Evolutionary conservation across 257 asterid species (phyloP), one percentile per base, ranked within the genome.

Genomic region (Phtheirospermum japonicum): DNA sequence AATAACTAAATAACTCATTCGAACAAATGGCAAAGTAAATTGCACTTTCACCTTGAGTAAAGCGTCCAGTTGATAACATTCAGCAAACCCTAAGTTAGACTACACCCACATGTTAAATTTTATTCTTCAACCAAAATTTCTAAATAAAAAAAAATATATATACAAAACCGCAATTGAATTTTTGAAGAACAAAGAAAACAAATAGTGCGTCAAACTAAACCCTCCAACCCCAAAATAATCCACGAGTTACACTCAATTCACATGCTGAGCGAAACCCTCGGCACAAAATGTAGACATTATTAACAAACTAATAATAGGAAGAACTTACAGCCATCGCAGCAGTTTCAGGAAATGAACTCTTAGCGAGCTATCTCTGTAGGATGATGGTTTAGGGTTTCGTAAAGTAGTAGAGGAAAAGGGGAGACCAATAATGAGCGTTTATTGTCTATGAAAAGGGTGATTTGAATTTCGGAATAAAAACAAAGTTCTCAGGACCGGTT

Each of bases 251-350:
- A 46, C 26, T 16, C 11, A 23, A 20, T 51, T 20, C n/a, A n/a
- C n/a, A n/a, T n/a, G n/a, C n/a, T n/a, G n/a, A n/a, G n/a, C n/a
- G n/a, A n/a, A n/a, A n/a, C n/a, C n/a, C n/a, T n/a, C n/a, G n/a
- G 13, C 61, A n/a, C 43, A 13, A 6, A 7, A 39, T n/a, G 5
- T 26, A n/a, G 11, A 54, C 34, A n/a, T 13, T 28, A 55, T 5
- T n/a, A 30, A n/a, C 10, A 30, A 56, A n/a, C n/a, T n/a, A 56
- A 3, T n/a, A 56, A 31, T 17, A 32, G 43, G 45, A 56, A 55
- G 40, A 55, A 55, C 61, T 55, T 55, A 55, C 61, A 55, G 61
- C 61, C 61, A 55, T 55, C 7, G 43, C 60, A 55, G 43, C 20
- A 30, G 14, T 53, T n/a, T n/a, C n/a, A n/a, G 36, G 37, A 26